These are phyloP conservation scores for Beauveria brongniartii DNA, from an alignment of 2,329 filamentous ascomycete genomes.

Conservation along the genomic window DNA sequence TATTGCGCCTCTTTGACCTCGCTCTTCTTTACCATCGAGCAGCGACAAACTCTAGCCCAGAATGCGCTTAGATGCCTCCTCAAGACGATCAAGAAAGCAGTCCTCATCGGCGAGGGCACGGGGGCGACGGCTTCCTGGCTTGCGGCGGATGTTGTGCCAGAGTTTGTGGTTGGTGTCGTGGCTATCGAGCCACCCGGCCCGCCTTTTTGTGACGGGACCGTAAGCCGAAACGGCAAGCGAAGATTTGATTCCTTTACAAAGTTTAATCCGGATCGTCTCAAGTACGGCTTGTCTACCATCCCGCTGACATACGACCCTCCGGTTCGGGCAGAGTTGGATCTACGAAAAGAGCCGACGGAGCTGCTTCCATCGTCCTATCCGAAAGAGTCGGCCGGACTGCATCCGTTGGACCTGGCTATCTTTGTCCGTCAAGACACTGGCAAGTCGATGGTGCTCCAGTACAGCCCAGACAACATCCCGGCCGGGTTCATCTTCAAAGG, in stretches of 20 bases:
- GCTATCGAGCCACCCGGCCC: constrained; percentile 46
- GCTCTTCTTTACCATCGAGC: constrained; percentile 19
- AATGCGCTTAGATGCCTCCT: constrained; percentile 34
- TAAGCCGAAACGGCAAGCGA: background rate
- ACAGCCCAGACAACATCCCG: background rate
- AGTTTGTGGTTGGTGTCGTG: constrained; percentile 39
- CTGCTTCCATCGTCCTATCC: background rate
- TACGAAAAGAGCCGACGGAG: background rate
- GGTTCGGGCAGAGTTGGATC: background rate
- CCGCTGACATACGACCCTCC: constrained; percentile 35
- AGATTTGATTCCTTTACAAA: constrained; percentile 17
- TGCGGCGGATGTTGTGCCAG: constrained; percentile 39
- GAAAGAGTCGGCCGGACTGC: background rate
- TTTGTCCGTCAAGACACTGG: background rate
- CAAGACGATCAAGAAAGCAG: constrained; percentile 30
- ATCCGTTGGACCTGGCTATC: constrained; percentile 3
- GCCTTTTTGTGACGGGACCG: constrained; percentile 30
- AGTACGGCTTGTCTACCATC: constrained; percentile 33
- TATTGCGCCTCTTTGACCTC: constrained; percentile 38
- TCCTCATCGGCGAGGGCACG: constrained; percentile 43
- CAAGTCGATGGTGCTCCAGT: background rate
- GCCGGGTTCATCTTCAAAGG: background rate
- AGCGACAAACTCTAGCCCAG: constrained; percentile 25
- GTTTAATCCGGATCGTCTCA: constrained; percentile 22
- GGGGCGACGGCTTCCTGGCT: constrained; percentile 38